phyloP scores from a whole-genome alignment of 495 filamentous ascomycete genomes.

The Talaromyces ruber region DNA sequence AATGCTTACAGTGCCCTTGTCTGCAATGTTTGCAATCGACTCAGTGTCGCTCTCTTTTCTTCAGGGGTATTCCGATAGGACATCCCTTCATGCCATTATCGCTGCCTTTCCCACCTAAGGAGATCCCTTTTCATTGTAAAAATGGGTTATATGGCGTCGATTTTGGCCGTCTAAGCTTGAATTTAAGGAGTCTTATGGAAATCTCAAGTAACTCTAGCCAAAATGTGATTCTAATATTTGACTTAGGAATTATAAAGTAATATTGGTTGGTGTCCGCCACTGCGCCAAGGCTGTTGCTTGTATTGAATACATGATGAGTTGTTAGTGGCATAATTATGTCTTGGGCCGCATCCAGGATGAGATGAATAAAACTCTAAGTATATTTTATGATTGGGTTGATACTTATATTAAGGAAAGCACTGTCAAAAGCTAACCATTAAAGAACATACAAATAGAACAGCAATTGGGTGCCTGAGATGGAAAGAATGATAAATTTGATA shows the following conservation, averaged over 20 bases:
- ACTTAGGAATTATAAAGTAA: not conserved
- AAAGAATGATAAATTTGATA: not conserved
- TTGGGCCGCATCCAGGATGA: not conserved
- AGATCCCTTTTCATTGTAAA: not conserved
- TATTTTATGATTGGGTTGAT: not conserved
- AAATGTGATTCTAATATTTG: not conserved
- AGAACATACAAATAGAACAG: not conserved
- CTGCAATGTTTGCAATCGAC: not conserved
- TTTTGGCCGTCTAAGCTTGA: not conserved
- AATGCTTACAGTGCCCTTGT: not conserved
- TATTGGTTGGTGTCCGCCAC: not conserved
- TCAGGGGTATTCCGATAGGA: not conserved
- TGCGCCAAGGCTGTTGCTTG: not conserved
- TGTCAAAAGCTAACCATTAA: not conserved
- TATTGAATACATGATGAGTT: not conserved
- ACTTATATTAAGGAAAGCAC: not conserved
- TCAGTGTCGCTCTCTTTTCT: not conserved
- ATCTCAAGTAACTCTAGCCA: no score
- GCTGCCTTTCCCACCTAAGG: not conserved
- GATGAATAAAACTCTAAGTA: not conserved
- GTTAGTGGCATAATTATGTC: not conserved
- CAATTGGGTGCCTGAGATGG: not conserved
- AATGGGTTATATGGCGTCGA: not conserved
- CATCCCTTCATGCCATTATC: not conserved
- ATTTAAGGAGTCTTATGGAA: not conserved